Base-by-base conservation (phyloP, 106 monocot species). In the Xerophyta viscosa region DNA sequence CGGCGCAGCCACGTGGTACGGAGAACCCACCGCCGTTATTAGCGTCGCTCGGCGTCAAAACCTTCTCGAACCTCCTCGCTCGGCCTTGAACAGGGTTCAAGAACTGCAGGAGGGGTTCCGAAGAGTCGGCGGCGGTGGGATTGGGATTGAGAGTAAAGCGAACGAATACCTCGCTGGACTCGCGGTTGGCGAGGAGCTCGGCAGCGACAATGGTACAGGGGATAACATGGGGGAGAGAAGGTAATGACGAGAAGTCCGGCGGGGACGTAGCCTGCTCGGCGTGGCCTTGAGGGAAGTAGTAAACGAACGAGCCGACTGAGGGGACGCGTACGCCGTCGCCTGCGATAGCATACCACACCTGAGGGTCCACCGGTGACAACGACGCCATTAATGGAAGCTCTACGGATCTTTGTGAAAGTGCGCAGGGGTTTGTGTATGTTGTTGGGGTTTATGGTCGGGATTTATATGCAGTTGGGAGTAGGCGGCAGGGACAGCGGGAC, bases 91-190 rank as follows among this genome's bases (percentile, higher is more conserved):
- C 33, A 10, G 33, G 33, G 5, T 33, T 10, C 33, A n/a, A n/a
- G n/a, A n/a, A n/a, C 10, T 10, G 7, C 33, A 6, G 33, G 33
- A 33, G 33, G 7, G 10, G 33, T 33, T 33, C 33, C 7, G 33
- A 10, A 10, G 33, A 33, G 7, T 10, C 33, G 33, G 33, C n/a
- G 33, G 33, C 33, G 33, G 33, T 10, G 33, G 25, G 2, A 2
- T 15, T 20, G 27, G 57, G 57, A 15, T 33, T 24, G 3, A 58
- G 57, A 13, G 31, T n/a, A 42, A 58, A 24, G 31, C 22, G 31
- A 10, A 42, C 57, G 15, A 41, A 58, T 13, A 58, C 57, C 20
- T 58, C 57, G 27, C 43, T 42, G 3, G 57, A 41, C 41, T 54
- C 31, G 15, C 31, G 31, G 31, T 54, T 26, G 15, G 54, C 54